Evolutionary conservation across 225 moss, liverwort and hornwort species (phyloP).

Genomic region (Neckera pumila): DNA sequence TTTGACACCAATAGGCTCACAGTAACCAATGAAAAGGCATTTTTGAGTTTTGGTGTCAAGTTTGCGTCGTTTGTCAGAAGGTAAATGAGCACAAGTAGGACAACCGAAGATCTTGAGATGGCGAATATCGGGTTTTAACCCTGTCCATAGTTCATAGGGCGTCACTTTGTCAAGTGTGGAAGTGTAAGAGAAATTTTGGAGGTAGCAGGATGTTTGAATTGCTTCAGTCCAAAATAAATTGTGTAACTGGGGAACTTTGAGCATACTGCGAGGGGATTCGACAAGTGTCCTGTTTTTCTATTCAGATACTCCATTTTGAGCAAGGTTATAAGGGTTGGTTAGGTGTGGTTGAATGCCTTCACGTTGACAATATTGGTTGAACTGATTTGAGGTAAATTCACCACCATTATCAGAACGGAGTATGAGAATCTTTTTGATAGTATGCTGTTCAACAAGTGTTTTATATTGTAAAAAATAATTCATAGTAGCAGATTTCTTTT

Average conservation of each 20-base stretch:
- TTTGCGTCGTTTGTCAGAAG: fast-evolving
- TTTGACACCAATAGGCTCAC: background rate
- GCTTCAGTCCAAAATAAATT: background rate
- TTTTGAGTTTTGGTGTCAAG: background rate
- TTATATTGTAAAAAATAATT: too few relatives aligned
- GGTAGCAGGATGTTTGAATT: background rate
- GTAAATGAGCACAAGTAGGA: background rate
- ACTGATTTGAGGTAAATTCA: too few relatives aligned
- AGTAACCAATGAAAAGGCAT: background rate
- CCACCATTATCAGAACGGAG: too few relatives aligned
- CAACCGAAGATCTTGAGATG: background rate
- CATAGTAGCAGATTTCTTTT: too few relatives aligned
- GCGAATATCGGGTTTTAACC: background rate
- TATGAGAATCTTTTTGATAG: too few relatives aligned
- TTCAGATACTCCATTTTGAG: background rate
- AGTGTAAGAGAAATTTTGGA: too few relatives aligned
- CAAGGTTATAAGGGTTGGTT: background rate
- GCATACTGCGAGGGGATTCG: background rate
- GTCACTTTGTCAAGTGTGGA: fast-evolving
- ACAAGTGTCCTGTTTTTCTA: background rate
- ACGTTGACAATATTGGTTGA: background rate
- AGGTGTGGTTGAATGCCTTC: background rate
- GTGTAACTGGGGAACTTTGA: fast-evolving
- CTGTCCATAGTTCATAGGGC: background rate
- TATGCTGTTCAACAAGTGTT: background rate